phyloP scores from a whole-genome alignment of 257 asterid genomes.

The Misopates orontium region DNA sequence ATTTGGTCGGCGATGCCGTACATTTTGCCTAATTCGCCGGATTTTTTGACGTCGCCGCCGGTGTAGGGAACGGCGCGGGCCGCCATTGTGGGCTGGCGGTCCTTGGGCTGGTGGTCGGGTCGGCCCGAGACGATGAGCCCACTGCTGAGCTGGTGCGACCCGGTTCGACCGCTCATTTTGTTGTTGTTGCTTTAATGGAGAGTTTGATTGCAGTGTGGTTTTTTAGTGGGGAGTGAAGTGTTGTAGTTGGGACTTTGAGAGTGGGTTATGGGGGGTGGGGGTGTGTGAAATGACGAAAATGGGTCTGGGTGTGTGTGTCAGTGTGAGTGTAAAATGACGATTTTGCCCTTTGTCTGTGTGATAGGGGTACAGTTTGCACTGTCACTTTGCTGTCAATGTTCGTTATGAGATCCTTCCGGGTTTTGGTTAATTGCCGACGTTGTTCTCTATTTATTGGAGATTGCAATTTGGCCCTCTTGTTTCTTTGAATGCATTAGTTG shows the following conservation, averaged over 20 bases:
- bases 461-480: too few species aligned
- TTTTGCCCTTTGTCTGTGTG: too few species aligned
- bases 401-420: too few species aligned
- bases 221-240: constrained; percentile 32
- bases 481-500: too few species aligned
- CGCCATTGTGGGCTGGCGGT: constrained; percentile 64
- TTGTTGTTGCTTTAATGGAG: background rate
- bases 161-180: constrained; percentile 66
- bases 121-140: constrained; percentile 90
- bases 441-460: too few species aligned
- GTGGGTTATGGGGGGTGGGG: too few species aligned
- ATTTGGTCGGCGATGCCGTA: constrained; percentile 45
- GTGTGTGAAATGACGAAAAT: constrained; percentile 31
- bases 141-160: constrained; percentile 88
- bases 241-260: constrained; percentile 25
- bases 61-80: constrained; percentile 80
- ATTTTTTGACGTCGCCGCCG: constrained; percentile 77
- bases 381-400: too few species aligned
- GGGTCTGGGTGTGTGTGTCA: too few species aligned
- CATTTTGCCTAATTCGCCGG: constrained; percentile 90
- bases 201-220: constrained; percentile 16
- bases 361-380: too few species aligned
- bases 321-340: too few species aligned
- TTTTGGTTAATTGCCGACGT: too few species aligned
- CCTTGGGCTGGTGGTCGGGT: constrained; percentile 67